Conservation (phyloP, 1,284 basidiomycete species). For the Afroboletus lepidellus region DNA sequence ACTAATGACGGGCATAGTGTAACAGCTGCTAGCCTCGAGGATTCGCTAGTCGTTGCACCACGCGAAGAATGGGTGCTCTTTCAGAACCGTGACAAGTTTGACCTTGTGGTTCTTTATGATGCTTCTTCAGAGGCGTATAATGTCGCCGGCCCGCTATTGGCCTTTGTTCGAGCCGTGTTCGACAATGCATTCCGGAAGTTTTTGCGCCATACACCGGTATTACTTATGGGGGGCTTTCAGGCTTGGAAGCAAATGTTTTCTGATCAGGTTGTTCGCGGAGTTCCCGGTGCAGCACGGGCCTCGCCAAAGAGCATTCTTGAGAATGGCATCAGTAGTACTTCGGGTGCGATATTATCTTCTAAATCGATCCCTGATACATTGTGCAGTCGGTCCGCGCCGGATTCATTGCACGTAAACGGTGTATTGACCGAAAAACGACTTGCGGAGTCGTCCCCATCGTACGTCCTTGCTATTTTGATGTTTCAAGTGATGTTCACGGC, state of each 20-base stretch:
- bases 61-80: constrained; percentile 72
- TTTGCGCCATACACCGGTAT: constrained; percentile 76
- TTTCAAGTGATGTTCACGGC: constrained; percentile 13
- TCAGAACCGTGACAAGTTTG: constrained; percentile 80
- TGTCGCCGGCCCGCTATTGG: constrained; percentile 50
- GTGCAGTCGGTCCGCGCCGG: constrained; percentile 12
- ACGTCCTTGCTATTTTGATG: constrained; percentile 9
- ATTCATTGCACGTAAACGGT: constrained; percentile 18
- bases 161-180: constrained; percentile 68
- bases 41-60: constrained; percentile 73
- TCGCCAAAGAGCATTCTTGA: constrained; percentile 25
- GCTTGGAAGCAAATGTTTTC: constrained; percentile 78
- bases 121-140: constrained; percentile 61
- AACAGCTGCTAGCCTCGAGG: constrained; percentile 68
- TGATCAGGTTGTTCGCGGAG: constrained; percentile 41
- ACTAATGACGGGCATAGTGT: constrained; percentile 48
- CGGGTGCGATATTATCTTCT: constrained; percentile 22
- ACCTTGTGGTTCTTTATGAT: constrained; percentile 91
- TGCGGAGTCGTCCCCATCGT: constrained; percentile 20
- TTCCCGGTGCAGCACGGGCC: constrained; percentile 12
- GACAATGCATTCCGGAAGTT: constrained; percentile 72
- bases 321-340: constrained; percentile 30
- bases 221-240: constrained; percentile 84
- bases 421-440: constrained; percentile 17
- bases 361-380: constrained; percentile 25